Evolutionary conservation across 2,329 filamentous ascomycete genomes (phyloP).

Genomic region (Epichloe gansuensis): DNA sequence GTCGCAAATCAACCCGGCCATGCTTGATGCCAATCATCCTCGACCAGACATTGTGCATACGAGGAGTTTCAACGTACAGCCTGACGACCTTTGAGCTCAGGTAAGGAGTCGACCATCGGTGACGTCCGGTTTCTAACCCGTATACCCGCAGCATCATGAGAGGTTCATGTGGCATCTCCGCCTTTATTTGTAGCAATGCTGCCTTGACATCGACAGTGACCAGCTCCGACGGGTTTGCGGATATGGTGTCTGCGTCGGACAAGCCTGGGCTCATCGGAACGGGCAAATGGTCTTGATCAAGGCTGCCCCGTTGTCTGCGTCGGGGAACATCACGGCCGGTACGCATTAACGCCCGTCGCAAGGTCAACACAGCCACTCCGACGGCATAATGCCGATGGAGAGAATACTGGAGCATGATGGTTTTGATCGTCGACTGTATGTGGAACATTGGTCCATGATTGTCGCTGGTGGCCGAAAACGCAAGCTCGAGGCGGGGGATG

Average conservation of each 20-base stretch:
- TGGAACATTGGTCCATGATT: conserved; percentile 79
- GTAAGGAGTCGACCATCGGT: conserved; percentile 80
- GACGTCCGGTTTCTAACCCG: conserved; percentile 66
- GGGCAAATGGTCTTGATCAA: conserved; percentile 16
- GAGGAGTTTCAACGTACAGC: conserved; percentile 78
- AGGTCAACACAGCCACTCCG: conserved; percentile 64
- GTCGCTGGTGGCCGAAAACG: conserved; percentile 75
- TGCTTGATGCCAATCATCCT: conserved; percentile 74
- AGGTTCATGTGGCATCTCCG: conserved; percentile 79
- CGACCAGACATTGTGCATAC: conserved; percentile 74
- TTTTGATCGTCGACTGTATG: conserved; percentile 67
- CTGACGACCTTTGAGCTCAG: conserved; percentile 63
- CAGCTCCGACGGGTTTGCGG: conserved; percentile 43
- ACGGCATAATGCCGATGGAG: conserved; percentile 86
- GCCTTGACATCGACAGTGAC: conserved; percentile 73
- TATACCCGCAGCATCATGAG: conserved; percentile 83
- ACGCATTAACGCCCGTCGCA: conserved; percentile 55
- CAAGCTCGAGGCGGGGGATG: conserved; percentile 76
- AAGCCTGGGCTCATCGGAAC: conserved; percentile 20
- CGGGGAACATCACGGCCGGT: conserved; percentile 30
- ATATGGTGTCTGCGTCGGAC: conserved; percentile 19
- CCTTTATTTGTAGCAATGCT: conserved; percentile 74
- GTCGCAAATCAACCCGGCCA: conserved; percentile 66
- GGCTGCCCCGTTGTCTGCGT: conserved; percentile 19
- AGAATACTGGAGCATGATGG: conserved; percentile 76